Percentiles rank a stretch among this genome's conserved stretches.
Conservation (phyloP, 2,329 filamentous ascomycete genomes). For the Pseudopithomyces chartarum region DNA sequence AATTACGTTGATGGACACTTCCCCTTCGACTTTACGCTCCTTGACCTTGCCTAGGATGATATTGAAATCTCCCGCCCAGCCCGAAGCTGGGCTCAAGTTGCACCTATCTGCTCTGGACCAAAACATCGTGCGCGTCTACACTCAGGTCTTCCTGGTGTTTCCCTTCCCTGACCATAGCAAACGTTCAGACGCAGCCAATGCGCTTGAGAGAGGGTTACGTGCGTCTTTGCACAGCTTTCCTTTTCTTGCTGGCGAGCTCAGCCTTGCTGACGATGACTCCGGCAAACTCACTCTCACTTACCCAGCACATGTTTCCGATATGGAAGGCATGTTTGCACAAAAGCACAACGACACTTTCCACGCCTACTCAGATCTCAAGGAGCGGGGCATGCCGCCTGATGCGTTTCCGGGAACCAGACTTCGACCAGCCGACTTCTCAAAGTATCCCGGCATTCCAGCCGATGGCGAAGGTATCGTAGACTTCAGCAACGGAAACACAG, state of each 20-base stretch:
- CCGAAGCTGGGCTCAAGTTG: conserved; percentile 26
- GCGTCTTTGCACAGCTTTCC: conserved; percentile 32
- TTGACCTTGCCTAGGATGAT: conserved; percentile 29
- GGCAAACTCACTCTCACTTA: conserved; percentile 36
- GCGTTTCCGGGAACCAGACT: conserved; percentile 36
- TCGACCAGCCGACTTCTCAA: conserved; percentile 33
- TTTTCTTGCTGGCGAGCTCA: conserved; percentile 38
- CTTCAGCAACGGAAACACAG: conserved; percentile 25
- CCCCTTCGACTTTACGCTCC: conserved; percentile 19
- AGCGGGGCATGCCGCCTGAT: conserved; percentile 38
- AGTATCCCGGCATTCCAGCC: conserved; percentile 30
- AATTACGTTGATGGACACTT: conserved; percentile 14
- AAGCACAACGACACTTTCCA: conserved; percentile 30
- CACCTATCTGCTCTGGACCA: conserved; percentile 39
- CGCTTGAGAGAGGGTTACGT: conserved; percentile 28
- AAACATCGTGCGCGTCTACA: conserved; percentile 39
- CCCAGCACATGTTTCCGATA: conserved; percentile 24
- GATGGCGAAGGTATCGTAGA: conserved; percentile 36
- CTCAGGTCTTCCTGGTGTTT: conserved; percentile 36
- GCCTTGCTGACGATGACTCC: conserved; percentile 25
- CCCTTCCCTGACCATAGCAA: conserved; percentile 36
- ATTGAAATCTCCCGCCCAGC: conserved; percentile 26
- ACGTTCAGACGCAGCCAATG: conserved; percentile 30
- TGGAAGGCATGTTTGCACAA: conserved; percentile 23
- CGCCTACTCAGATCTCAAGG: conserved; percentile 36